A percentile compares a stretch with the other conserved stretches of the same genome.
Conservation (phyloP, 1,284 basidiomycete genomes). For the Marasmius fiardii region DNA sequence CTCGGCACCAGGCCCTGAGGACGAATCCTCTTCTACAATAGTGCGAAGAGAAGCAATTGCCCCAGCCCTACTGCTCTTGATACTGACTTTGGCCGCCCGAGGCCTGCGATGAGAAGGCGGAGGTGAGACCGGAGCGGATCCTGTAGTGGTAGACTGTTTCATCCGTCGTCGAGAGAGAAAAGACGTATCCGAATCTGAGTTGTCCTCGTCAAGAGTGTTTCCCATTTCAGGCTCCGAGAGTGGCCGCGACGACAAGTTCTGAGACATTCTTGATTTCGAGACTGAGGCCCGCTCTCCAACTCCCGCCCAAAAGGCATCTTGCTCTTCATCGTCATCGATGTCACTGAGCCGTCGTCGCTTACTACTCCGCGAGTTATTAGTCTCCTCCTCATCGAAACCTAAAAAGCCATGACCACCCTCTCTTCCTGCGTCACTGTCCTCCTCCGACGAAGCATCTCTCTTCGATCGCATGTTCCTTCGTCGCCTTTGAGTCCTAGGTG, state of each 20-base stretch:
- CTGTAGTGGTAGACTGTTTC: constrained; percentile 18
- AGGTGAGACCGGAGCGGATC: constrained; percentile 34
- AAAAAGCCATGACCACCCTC: constrained; percentile 14
- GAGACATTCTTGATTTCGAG: neutral
- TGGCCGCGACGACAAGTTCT: no score
- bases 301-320: constrained; percentile 42
- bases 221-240: constrained; percentile 6
- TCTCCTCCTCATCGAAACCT: constrained; percentile 8
- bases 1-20: neutral
- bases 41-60: constrained; percentile 1
- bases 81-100: constrained; percentile 7
- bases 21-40: neutral
- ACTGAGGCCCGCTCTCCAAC: neutral
- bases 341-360: constrained; percentile 34
- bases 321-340: constrained; percentile 27
- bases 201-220: neutral
- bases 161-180: constrained; percentile 30
- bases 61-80: constrained; percentile 7
- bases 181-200: constrained; percentile 18
- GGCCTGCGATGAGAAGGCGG: constrained; percentile 38
- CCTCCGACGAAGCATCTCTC: constrained; percentile 1
- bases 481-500: constrained; percentile 16
- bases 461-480: constrained; percentile 8
- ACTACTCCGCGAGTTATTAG: constrained; percentile 14
- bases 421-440: constrained; percentile 11